Evolutionary conservation across 352 stramenopile genomes (phyloP).

Genomic region (Phytophthora ramorum): DNA sequence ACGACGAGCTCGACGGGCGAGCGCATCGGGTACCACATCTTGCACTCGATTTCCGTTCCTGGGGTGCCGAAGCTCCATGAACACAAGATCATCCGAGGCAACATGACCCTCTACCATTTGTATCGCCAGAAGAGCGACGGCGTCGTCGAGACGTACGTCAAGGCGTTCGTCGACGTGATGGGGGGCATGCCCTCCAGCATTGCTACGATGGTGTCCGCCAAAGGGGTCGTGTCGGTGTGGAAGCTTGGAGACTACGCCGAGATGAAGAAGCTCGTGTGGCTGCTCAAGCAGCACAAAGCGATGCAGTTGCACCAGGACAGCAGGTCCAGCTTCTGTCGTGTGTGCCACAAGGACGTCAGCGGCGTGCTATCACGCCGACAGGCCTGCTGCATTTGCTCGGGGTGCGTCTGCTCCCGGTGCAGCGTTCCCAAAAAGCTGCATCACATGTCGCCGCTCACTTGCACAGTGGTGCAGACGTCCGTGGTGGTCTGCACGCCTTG

Average conservation of each 20-base stretch:
- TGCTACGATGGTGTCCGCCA: slow-evolving; percentile 34
- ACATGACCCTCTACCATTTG: slow-evolving; percentile 59
- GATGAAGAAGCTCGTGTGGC: slow-evolving; percentile 46
- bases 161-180: slow-evolving; percentile 44
- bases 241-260: slow-evolving; percentile 42
- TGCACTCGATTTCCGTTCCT: slow-evolving; percentile 37
- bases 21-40: slow-evolving; percentile 46
- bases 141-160: slow-evolving; percentile 48
- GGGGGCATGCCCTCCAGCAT: slow-evolving; percentile 42
- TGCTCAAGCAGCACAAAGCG: slow-evolving; percentile 33
- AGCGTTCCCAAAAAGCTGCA: slow-evolving; percentile 36
- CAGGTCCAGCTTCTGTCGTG: slow-evolving; percentile 21
- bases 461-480: slow-evolving; percentile 25
- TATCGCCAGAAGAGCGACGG: slow-evolving; percentile 50
- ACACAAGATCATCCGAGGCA: slow-evolving; percentile 49
- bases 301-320: neutral
- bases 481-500: slow-evolving; percentile 41
- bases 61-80: slow-evolving; percentile 34
- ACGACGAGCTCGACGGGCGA: slow-evolving; percentile 43
- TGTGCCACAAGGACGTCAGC: slow-evolving; percentile 37
- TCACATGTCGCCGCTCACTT: slow-evolving; percentile 41
- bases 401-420: slow-evolving; percentile 31
- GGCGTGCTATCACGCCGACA: slow-evolving; percentile 21
- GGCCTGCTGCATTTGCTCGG: slow-evolving; percentile 34
- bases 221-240: slow-evolving; percentile 45